phyloP scores from a whole-genome alignment of 176 grass and related monocot genomes.

The Carex myosuroides region DNA sequence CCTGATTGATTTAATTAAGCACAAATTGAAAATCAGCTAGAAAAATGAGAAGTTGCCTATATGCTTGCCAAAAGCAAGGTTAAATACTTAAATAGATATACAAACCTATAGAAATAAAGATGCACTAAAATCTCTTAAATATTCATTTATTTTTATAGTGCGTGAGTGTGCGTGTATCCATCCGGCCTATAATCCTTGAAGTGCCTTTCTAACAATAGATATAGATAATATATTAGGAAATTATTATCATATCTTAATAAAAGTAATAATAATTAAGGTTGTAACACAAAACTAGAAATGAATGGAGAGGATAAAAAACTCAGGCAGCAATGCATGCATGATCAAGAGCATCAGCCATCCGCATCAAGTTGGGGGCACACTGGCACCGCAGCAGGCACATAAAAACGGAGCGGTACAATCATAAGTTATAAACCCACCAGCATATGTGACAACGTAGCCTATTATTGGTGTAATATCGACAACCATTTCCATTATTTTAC shows the following conservation, averaged over 20 bases:
- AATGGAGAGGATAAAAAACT: background rate
- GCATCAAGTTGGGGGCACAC: background rate
- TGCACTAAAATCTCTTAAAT: background rate
- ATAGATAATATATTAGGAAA: background rate
- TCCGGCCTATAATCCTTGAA: background rate
- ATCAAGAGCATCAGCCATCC: background rate
- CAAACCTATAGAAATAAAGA: background rate
- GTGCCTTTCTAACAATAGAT: background rate
- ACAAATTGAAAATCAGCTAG: background rate
- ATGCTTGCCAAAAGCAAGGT: background rate
- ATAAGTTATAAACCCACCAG: background rate
- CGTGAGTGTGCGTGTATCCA: background rate
- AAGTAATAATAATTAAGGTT: background rate
- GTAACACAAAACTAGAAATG: background rate
- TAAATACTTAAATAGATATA: background rate
- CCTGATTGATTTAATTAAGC: background rate
- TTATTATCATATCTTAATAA: background rate
- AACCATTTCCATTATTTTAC: slow-evolving; percentile 1
- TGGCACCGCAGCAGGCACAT: background rate
- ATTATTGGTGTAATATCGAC: slow-evolving; percentile 25
- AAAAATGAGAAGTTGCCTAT: background rate
- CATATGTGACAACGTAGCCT: slow-evolving; percentile 3
- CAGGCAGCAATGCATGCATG: background rate
- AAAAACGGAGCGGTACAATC: background rate
- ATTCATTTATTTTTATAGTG: background rate